A percentile compares a stretch with the other conserved stretches of the same genome.
Evolutionary conservation across 1,139 yeast genomes (phyloP).

Genomic region (Lodderomyces pseudojiufengensis): DNA sequence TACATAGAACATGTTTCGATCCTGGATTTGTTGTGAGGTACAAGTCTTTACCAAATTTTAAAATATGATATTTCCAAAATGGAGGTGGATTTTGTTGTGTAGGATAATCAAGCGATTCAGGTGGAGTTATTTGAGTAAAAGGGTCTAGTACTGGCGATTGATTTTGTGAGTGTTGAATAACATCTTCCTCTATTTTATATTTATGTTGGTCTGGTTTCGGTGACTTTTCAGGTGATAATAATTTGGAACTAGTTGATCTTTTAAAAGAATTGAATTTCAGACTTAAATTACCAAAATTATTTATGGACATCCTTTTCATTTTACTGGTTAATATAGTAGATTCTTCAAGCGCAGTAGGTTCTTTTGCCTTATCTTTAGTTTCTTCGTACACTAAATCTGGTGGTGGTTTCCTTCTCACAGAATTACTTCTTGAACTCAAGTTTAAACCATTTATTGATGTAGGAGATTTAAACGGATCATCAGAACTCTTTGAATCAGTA

Average conservation of each 20-base stretch:
- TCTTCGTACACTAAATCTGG: not conserved
- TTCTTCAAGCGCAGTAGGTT: too few relatives aligned
- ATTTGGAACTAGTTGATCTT: not conserved
- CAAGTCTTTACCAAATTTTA: slow-evolving; percentile 45
- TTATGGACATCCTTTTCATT: not conserved
- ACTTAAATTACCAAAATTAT: not conserved
- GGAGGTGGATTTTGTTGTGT: slow-evolving; percentile 18
- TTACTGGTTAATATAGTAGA: not conserved
- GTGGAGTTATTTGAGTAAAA: not conserved
- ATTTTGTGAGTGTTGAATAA: too few relatives aligned
- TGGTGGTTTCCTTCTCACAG: slow-evolving; percentile 7
- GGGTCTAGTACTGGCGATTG: slow-evolving; percentile 1
- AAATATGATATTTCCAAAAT: slow-evolving; percentile 62
- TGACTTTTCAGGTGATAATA: not conserved
- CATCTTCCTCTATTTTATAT: not conserved
- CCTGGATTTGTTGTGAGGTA: slow-evolving; percentile 62
- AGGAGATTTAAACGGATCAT: not conserved
- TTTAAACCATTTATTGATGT: not conserved
- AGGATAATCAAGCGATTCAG: not conserved
- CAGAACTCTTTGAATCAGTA: not conserved
- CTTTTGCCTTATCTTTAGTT: too few relatives aligned
- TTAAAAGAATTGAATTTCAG: not conserved
- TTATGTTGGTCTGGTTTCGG: not conserved
- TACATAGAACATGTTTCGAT: slow-evolving; percentile 48
- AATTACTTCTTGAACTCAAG: not conserved